Evolutionary conservation across 345 rosid genomes (phyloP).

Genomic region (Citrus trifoliata): DNA sequence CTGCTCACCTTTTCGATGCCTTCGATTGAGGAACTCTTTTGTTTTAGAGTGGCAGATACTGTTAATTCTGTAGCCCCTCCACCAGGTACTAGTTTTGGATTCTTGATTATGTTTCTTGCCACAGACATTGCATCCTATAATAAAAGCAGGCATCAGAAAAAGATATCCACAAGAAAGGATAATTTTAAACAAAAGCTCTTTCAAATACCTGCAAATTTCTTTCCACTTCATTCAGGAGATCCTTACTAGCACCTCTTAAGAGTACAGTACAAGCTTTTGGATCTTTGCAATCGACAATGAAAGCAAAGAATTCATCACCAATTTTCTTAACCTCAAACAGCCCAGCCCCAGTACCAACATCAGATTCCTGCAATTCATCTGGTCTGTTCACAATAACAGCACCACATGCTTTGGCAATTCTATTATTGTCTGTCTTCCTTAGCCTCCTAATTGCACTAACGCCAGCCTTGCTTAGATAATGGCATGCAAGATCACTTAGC

Average conservation of each 20-base stretch:
- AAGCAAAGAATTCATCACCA: conserved; percentile 92
- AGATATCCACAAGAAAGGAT: not conserved
- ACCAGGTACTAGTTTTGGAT: conserved; percentile 92
- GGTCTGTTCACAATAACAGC: conserved; percentile 95
- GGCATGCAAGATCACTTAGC: conserved; percentile 95
- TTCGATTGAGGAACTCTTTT: conserved; percentile 86
- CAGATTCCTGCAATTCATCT: conserved; percentile 94
- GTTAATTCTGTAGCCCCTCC: conserved; percentile 96
- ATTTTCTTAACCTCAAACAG: conserved; percentile 92
- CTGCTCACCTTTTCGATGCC: conserved; percentile 80
- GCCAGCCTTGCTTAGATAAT: conserved; percentile 88
- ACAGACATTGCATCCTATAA: conserved; percentile 94
- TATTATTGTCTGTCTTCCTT: conserved; percentile 86
- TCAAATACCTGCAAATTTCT: conserved; percentile 83
- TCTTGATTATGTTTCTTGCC: conserved; percentile 93
- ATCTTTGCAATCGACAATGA: conserved; percentile 85
- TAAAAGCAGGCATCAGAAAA: conserved; percentile 14
- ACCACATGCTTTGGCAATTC: conserved; percentile 95
- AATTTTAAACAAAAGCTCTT: conserved; percentile 3
- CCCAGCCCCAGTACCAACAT: conserved; percentile 95
- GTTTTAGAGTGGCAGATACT: conserved; percentile 86
- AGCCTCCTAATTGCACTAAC: conserved; percentile 94
- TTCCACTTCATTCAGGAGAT: conserved; percentile 94
- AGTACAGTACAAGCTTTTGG: conserved; percentile 96
- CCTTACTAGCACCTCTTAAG: conserved; percentile 95